Base-by-base conservation (phyloP, 139 green algal genomes). In the Spirogloea muscicola region DNA sequence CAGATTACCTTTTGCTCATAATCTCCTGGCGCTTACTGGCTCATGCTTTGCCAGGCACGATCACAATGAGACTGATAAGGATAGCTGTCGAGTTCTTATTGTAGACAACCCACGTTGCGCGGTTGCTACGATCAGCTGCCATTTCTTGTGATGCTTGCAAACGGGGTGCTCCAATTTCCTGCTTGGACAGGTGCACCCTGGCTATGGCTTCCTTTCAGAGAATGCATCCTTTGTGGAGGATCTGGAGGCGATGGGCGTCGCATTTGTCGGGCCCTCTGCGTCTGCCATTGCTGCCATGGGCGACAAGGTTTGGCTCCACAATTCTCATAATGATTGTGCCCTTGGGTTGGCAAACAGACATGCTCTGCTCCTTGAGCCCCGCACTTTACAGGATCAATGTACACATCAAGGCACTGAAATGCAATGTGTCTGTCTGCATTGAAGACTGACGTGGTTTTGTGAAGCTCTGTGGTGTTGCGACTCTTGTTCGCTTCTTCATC, bases 141-240 rank as follows among this genome's bases (percentile, higher is more conserved):
- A 21, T 21, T 55, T 66, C 16, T 65, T 16, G 27, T 16, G 31
- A 62, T 65, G 57, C 27, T 65, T 65, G 27, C 18, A 18, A 49
- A 52, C 57, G 9, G 27, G 10, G 44, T 49, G 5, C 16, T 34
- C 29, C 25, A 57, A 16, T 25, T 27, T 60, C 49, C 27, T 27
- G 36, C 42, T 33, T n/a, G n/a, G 37, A 33, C 64, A 83, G 34
- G 96, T 98, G 66, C 94, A 98, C 79, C 94, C 94, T 0, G 92
- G 92, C 2, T 95, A 95, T 55, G 88, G 89, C 58, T 88, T 88
- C 49, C 68, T 88, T 16, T 79, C 59, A n/a, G 78, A 87, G 82
- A 96, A 96, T 64, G 79, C 90, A 13, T 58, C 46, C 4, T 97
- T 98, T 86, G 91, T 90, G 2, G 63, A 84, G 31, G 82, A 89